Percentiles rank a stretch among this genome's conserved stretches.
Evolutionary conservation across 352 stramenopile genomes (phyloP).

Genomic region (Aphanomyces euteiches): DNA sequence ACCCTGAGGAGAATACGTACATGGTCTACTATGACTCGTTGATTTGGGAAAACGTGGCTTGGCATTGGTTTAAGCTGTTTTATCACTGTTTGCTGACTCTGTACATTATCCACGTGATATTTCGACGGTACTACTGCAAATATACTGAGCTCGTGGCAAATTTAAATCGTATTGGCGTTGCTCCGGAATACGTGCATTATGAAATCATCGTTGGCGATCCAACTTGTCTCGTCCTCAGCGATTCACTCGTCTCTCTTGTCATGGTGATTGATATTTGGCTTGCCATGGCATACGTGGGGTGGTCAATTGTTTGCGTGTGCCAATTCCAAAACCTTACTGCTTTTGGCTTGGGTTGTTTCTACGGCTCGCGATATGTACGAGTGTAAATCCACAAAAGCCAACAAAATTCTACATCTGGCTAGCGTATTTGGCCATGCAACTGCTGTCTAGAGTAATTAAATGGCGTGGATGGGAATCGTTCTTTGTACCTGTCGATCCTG

Average conservation of each 20-base stretch:
- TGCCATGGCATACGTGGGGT: not conserved
- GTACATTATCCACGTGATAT: no score
- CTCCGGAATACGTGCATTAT: not conserved
- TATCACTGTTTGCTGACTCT: no score
- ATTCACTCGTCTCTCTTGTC: not conserved
- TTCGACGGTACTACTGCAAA: no score
- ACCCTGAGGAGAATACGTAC: no score
- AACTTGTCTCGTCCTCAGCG: not conserved
- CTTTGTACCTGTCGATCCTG: not conserved
- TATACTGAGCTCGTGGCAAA: no score
- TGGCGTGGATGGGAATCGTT: not conserved
- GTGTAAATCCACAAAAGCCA: not conserved
- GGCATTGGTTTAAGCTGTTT: no score
- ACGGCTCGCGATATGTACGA: not conserved
- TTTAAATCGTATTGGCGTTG: no score
- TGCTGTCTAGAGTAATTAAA: not conserved
- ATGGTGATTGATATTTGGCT: not conserved
- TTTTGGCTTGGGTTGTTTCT: not conserved
- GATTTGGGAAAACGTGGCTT: no score
- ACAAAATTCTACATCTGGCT: not conserved
- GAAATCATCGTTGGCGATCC: slow-evolving; percentile 1
- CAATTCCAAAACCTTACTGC: not conserved
- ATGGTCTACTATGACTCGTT: no score
- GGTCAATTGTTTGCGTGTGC: not conserved
- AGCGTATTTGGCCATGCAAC: not conserved